Evolutionary conservation across 225 moss, liverwort and hornwort species (phyloP), one percentile per base, ranked within the genome.

Genomic region (Physcomitrium patens): DNA sequence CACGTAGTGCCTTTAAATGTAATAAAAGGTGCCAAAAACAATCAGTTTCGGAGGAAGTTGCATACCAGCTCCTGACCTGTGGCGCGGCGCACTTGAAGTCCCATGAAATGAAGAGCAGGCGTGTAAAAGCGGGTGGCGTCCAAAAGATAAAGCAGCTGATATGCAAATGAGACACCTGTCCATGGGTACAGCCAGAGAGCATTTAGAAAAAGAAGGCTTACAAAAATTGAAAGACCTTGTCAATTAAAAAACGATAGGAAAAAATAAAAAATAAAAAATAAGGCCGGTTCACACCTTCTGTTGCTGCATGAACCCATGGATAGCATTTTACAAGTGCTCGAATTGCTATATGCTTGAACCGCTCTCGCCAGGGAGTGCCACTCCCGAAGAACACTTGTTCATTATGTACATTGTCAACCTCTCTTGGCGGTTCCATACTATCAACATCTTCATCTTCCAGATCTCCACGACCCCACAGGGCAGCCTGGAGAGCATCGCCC

Each of bases 61-160:
- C 84, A 53, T 91, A 96, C 93, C 92, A 95, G 91, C 83, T 99
- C 99, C 86, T 95, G 99, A 80, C 99, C 99, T 84, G 99, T 90
- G 73, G 99, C 89, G 67, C 99, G 90, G 70, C 89, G 89, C 77
- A 99, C 95, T 82, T 90, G 84, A 46, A 99, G 89, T 26, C 91
- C 83, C 80, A 92, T 84, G 14, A 90, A 81, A 49, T 95, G 93
- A 22, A 99, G 87, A 3, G 87, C 93, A 67, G 99, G 93, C 49
- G 89, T 90, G 75, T 93, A 95, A 78, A 83, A 99, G 24, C 85
- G 79, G 46, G 93, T 92, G 54, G 82, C 86, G 73, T 99, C 90
- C 57, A 99, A 77, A 54, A 99, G 91, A 79, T 93, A 99, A 59
- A 93, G 82, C 68, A 99, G 86, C 68, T 95, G 93, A 81, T 99